Evolutionary conservation across 2,329 filamentous ascomycete species (phyloP).

Genomic region (Metarhizium anisopliae): DNA sequence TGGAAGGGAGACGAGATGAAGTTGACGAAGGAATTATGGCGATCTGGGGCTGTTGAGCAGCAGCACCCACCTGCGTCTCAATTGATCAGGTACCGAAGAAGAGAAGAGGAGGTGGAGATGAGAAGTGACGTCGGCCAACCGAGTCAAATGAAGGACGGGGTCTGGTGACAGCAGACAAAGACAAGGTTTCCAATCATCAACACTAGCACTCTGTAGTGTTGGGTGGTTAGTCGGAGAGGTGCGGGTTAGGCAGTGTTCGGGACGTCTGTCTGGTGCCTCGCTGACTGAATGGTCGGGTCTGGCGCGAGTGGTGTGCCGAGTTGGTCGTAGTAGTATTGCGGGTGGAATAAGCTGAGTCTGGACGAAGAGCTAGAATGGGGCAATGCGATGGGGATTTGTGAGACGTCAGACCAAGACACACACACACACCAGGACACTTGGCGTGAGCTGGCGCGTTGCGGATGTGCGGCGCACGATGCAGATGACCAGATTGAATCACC

Average conservation of each 20-base stretch:
- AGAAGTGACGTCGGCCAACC: conserved; percentile 13
- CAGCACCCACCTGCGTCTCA: conserved; percentile 55
- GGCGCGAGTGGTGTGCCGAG: too few relatives aligned
- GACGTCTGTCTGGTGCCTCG: neutral
- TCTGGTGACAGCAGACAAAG: conserved; percentile 17
- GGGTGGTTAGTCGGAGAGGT: conserved; percentile 1
- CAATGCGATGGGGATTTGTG: neutral
- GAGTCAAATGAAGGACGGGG: conserved; percentile 18
- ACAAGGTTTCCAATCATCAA: conserved; percentile 10
- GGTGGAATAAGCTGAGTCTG: too few relatives aligned
- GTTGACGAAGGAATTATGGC: conserved; percentile 78
- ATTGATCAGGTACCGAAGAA: conserved; percentile 25
- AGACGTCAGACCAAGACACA: neutral
- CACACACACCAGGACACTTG: neutral
- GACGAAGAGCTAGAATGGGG: too few relatives aligned
- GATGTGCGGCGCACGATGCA: conserved; percentile 3
- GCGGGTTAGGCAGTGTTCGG: neutral
- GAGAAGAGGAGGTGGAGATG: conserved; percentile 14
- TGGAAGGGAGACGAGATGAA: conserved; percentile 62
- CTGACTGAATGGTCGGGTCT: too few relatives aligned
- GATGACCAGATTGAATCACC: conserved; percentile 8
- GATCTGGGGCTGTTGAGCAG: conserved; percentile 66
- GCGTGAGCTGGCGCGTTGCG: neutral
- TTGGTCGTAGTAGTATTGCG: too few relatives aligned
- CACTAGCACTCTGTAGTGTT: conserved; percentile 6